Evolutionary conservation across 1,284 basidiomycete species (phyloP).

Genomic region (Trametes pubescens): DNA sequence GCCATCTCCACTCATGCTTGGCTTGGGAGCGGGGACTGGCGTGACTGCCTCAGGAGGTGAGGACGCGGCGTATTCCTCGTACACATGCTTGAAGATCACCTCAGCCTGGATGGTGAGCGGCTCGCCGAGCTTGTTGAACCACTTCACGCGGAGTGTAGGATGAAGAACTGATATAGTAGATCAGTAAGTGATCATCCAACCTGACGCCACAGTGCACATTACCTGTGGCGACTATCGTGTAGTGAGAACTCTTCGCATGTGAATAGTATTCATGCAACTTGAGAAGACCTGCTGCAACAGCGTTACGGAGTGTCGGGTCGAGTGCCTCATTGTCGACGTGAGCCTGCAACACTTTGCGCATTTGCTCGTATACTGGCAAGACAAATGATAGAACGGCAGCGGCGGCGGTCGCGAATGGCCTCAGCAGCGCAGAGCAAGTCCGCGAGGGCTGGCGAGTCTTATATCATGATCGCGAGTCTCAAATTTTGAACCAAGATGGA

Average conservation of each 20-base stretch:
- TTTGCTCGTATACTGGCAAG: conserved; percentile 18
- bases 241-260: conserved; percentile 8
- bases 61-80: conserved; percentile 6
- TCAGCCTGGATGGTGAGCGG: background rate
- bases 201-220: background rate
- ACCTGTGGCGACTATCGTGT: conserved; percentile 7
- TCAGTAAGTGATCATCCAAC: background rate
- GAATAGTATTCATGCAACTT: conserved; percentile 12
- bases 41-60: background rate
- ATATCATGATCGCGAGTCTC: too few relatives aligned
- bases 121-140: conserved; percentile 4
- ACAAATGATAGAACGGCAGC: conserved; percentile 18
- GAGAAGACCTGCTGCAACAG: conserved; percentile 6
- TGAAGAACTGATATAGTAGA: background rate
- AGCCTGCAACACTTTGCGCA: background rate
- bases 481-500: too few relatives aligned
- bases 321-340: conserved; percentile 2
- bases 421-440: too few relatives aligned
- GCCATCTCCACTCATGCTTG: too few relatives aligned
- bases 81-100: conserved; percentile 13
- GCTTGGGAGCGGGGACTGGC: background rate
- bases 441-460: too few relatives aligned
- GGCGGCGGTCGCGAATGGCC: too few relatives aligned
- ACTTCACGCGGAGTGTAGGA: background rate
- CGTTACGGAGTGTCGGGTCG: conserved; percentile 4